These are phyloP conservation scores for Golubevia pallescens DNA, from an alignment of 1,284 basidiomycete species.

Conservation along the genomic window DNA sequence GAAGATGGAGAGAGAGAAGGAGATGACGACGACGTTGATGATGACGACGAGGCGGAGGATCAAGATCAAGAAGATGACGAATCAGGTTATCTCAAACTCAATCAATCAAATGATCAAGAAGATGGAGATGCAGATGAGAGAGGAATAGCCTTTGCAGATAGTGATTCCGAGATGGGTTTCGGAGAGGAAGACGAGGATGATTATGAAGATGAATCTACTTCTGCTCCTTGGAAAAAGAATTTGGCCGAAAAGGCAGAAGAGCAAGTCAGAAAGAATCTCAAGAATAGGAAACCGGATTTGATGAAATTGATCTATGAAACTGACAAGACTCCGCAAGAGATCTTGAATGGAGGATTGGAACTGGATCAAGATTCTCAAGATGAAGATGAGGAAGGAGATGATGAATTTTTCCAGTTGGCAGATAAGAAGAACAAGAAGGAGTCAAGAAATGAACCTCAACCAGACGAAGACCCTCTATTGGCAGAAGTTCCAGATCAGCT, in stretches of 20 bases:
- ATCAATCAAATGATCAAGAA: constrained; percentile 13
- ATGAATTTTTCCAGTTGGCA: constrained; percentile 77
- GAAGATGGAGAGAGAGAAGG: constrained; percentile 26
- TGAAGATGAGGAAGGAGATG: constrained; percentile 66
- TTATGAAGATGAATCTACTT: constrained; percentile 35
- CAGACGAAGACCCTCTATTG: no score
- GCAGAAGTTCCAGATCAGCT: constrained; percentile 4
- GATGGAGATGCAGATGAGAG: constrained; percentile 14
- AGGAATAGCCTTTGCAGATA: constrained; percentile 58
- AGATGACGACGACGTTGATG: constrained; percentile 60
- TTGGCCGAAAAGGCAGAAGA: constrained; percentile 72
- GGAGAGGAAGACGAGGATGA: constrained; percentile 57
- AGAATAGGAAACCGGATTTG: constrained; percentile 71
- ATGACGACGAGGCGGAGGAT: constrained; percentile 43
- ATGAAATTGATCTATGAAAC: constrained; percentile 84
- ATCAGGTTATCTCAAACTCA: constrained; percentile 19
- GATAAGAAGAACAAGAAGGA: constrained; percentile 63
- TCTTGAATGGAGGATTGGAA: constrained; percentile 68
- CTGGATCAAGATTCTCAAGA: constrained; percentile 37
- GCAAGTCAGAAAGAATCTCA: constrained; percentile 63
- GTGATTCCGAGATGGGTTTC: constrained; percentile 60
- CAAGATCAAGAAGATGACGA: constrained; percentile 36
- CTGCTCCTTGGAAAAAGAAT: constrained; percentile 79
- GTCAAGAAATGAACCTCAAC: constrained; percentile 30
- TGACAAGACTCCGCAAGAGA: constrained; percentile 74